Conservation (phyloP, 768 basidiomycete species). For the Suillus sp. region DNA sequence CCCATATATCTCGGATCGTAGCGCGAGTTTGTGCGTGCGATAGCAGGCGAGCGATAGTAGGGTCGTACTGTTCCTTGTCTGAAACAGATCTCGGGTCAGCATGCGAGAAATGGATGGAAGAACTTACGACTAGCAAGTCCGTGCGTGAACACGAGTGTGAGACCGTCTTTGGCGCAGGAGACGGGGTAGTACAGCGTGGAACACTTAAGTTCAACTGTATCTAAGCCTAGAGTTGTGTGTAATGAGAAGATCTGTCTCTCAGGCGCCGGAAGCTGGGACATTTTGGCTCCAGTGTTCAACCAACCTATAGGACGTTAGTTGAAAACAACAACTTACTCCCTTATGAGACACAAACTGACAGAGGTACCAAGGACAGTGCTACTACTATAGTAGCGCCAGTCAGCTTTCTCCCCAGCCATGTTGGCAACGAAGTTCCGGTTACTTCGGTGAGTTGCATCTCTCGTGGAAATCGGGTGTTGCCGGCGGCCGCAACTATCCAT, state of each 20-base stretch:
- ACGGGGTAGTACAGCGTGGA: constrained; percentile 30
- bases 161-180: constrained; percentile 18
- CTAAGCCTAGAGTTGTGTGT: constrained; percentile 21
- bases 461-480: background rate
- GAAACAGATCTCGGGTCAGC: background rate
- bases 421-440: background rate
- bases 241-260: constrained; percentile 24
- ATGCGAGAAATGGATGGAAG: background rate
- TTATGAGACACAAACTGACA: background rate
- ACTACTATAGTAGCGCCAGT: background rate
- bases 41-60: constrained; percentile 13
- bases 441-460: constrained; percentile 2
- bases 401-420: background rate
- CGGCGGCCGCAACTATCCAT: too few species aligned
- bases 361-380: background rate
- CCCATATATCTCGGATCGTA: constrained; percentile 36
- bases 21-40: background rate
- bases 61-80: constrained; percentile 35
- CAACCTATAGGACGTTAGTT: background rate
- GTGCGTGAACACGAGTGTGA: constrained; percentile 32
- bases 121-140: constrained; percentile 31
- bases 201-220: constrained; percentile 21
- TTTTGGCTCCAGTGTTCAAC: background rate
- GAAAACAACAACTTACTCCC: background rate
- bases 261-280: constrained; percentile 7